Conservation (phyloP, 2,329 filamentous ascomycete species). For the Aspergillus candidus region DNA sequence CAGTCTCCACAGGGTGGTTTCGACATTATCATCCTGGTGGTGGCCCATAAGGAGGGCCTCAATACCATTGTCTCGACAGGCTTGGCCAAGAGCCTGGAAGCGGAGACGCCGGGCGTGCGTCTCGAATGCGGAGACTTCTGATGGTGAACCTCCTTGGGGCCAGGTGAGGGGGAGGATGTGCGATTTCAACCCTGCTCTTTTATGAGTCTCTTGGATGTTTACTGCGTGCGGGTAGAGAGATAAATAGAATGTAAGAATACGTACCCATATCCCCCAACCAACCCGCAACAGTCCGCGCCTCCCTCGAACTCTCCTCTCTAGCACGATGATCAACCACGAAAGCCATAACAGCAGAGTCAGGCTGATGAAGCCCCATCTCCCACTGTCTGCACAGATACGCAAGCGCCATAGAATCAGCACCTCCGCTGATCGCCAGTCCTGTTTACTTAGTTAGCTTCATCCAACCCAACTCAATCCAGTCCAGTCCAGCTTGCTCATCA, state of each 20-base stretch:
- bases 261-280: conserved; percentile 43
- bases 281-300: conserved; percentile 48
- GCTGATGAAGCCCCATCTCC: conserved; percentile 32
- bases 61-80: conserved; percentile 50
- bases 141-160: conserved; percentile 24
- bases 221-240: neutral
- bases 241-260: conserved; percentile 1
- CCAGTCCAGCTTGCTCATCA: no score
- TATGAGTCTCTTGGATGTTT: neutral
- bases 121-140: conserved; percentile 60
- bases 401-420: conserved; percentile 96
- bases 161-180: conserved; percentile 47
- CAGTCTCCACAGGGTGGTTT: conserved; percentile 79
- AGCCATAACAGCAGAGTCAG: conserved; percentile 38
- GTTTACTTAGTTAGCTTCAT: conserved; percentile 4
- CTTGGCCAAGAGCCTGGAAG: conserved; percentile 63
- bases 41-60: conserved; percentile 70
- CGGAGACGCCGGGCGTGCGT: conserved; percentile 66
- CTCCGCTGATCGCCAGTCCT: conserved; percentile 83
- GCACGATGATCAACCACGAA: conserved; percentile 58
- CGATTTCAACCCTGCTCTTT: conserved; percentile 26
- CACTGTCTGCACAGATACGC: conserved; percentile 61
- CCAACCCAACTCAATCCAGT: no score
- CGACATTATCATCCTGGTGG: conserved; percentile 84
- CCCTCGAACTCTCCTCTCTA: conserved; percentile 49